Evolutionary conservation across 2,329 filamentous ascomycete genomes (phyloP).

Genomic region (Alternaria atra): DNA sequence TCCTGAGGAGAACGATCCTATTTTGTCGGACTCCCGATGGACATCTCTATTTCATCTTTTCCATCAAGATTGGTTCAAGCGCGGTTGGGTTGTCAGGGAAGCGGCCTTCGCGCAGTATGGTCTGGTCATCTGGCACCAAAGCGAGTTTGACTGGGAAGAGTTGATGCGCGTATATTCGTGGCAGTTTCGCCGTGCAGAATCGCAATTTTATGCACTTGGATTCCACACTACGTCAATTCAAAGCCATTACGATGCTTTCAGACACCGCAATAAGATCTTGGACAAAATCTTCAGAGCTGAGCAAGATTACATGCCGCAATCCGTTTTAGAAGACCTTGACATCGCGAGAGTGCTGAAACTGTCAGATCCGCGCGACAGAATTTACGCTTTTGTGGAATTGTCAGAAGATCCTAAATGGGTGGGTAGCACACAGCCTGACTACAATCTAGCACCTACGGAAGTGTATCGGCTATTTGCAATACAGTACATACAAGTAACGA

Average conservation of each 20-base stretch:
- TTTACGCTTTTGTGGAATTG: not conserved
- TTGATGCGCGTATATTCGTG: not conserved
- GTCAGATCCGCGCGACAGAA: not conserved
- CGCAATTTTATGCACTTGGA: too few relatives aligned
- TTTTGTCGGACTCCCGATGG: slow-evolving; percentile 2
- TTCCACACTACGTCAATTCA: too few relatives aligned
- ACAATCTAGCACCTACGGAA: not conserved
- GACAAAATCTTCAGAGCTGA: not conserved
- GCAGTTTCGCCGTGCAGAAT: not conserved
- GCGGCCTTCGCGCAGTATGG: slow-evolving; percentile 9
- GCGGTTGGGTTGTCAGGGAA: slow-evolving; percentile 26
- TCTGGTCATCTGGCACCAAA: not conserved
- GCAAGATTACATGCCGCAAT: not conserved
- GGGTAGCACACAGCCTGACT: not conserved
- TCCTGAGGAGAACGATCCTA: not conserved
- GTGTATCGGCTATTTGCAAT: not conserved
- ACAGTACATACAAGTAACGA: not conserved
- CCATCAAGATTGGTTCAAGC: slow-evolving; percentile 11
- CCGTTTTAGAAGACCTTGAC: not conserved
- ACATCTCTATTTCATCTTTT: not conserved
- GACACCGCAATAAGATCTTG: not conserved
- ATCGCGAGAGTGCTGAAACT: not conserved
- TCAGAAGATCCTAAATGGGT: accelerated
- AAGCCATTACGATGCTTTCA: not conserved
- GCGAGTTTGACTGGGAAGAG: not conserved